These are phyloP conservation scores for Teunomyces pallodes DNA, from an alignment of 805 yeast genomes.

Conservation along the genomic window DNA sequence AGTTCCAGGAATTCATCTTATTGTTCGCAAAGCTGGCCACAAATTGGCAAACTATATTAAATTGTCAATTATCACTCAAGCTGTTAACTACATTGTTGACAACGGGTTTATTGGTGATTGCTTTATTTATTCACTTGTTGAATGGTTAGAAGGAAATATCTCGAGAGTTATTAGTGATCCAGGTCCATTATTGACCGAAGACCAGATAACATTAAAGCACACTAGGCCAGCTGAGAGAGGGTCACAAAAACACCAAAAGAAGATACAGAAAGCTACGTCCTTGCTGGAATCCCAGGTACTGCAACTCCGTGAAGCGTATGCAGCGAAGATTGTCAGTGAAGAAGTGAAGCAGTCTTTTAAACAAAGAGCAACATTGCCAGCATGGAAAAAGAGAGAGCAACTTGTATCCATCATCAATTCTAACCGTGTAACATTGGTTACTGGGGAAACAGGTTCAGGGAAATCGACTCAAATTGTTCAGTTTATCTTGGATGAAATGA, in stretches of 20 bases:
- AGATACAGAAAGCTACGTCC: not conserved
- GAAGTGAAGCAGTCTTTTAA: conserved; percentile 36
- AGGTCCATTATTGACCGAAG: conserved; percentile 50
- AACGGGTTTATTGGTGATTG: conserved; percentile 62
- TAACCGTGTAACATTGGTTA: conserved; percentile 69
- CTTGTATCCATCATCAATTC: conserved; percentile 55
- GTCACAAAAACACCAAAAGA: not conserved
- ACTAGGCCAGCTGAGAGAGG: not conserved
- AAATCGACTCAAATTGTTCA: conserved; percentile 95
- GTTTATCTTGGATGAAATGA: conserved; percentile 71
- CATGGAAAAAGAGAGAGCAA: conserved; percentile 66
- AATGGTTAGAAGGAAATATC: conserved; percentile 73
- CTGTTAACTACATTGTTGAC: conserved; percentile 43
- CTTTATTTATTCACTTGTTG: conserved; percentile 63
- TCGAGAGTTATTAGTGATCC: conserved; percentile 64
- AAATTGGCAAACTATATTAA: conserved; percentile 71
- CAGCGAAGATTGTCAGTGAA: not conserved
- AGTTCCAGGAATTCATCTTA: conserved; percentile 64
- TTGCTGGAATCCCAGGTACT: conserved; percentile 3
- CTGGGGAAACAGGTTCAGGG: conserved; percentile 98
- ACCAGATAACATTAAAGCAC: conserved; percentile 8
- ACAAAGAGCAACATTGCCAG: conserved; percentile 66
- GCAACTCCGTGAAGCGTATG: not conserved
- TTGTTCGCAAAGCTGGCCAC: conserved; percentile 40
- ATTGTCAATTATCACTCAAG: conserved; percentile 48